These are phyloP conservation scores for Myxozyma kluyveri DNA, from an alignment of 805 yeast genomes.

Conservation along the genomic window DNA sequence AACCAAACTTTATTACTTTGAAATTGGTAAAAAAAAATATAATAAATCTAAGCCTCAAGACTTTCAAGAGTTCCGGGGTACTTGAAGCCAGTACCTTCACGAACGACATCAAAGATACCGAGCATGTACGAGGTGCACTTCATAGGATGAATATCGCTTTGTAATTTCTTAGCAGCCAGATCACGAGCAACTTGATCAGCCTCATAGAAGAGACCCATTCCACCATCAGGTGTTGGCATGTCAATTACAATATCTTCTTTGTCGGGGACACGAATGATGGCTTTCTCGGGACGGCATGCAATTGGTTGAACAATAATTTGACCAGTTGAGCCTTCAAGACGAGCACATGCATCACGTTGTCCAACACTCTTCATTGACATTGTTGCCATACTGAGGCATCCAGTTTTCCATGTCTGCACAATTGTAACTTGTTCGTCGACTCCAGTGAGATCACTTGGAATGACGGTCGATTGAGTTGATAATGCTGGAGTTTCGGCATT, in stretches of 20 bases:
- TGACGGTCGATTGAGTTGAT: slow-evolving; percentile 4
- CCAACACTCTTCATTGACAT: not conserved
- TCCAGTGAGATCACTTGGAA: slow-evolving; percentile 9
- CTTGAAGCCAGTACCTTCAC: slow-evolving; percentile 45
- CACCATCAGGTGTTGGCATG: slow-evolving; percentile 25
- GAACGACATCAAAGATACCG: slow-evolving; percentile 47
- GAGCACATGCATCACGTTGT: slow-evolving; percentile 7
- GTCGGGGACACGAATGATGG: slow-evolving; percentile 20
- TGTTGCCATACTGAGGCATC: slow-evolving; percentile 8
- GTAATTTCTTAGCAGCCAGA: slow-evolving; percentile 41
- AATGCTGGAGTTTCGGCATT: slow-evolving; percentile 12
- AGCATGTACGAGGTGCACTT: slow-evolving; percentile 48
- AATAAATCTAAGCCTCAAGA: not conserved
- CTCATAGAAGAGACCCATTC: slow-evolving; percentile 53
- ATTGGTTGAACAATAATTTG: slow-evolving; percentile 29
- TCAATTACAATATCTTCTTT: slow-evolving; percentile 8
- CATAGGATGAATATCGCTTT: slow-evolving; percentile 43
- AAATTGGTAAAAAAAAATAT: no score
- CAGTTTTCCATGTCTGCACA: slow-evolving; percentile 12
- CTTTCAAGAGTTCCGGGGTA: slow-evolving; percentile 44
- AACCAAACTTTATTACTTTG: no score
- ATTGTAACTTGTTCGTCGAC: slow-evolving; percentile 16
- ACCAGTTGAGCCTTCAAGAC: slow-evolving; percentile 31
- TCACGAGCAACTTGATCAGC: slow-evolving; percentile 54
- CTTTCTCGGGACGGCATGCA: slow-evolving; percentile 29